A percentile compares a stretch with the other conserved stretches of the same genome.
These are phyloP conservation scores for Penicillium canariense DNA, from an alignment of 495 filamentous ascomycete genomes.

Conservation along the genomic window DNA sequence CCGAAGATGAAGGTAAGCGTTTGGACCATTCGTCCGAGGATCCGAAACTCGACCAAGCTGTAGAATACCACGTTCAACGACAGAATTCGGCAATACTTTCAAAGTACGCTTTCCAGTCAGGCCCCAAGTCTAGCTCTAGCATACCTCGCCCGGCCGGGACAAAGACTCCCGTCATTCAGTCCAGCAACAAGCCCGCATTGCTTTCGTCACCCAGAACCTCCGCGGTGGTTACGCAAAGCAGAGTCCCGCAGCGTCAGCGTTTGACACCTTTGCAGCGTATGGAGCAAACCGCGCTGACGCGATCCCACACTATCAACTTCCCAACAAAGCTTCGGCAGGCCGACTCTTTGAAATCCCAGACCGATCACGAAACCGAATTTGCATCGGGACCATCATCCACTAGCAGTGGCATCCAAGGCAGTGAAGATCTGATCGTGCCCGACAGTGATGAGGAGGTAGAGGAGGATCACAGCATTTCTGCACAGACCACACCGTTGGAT, in stretches of 20 bases:
- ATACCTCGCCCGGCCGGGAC: slow-evolving; percentile 2
- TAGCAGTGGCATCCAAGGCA: slow-evolving; percentile 47
- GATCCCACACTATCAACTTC: slow-evolving; percentile 40
- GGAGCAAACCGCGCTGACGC: slow-evolving; percentile 43
- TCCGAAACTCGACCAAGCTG: slow-evolving; percentile 29
- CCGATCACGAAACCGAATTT: slow-evolving; percentile 5
- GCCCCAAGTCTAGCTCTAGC: slow-evolving; percentile 4
- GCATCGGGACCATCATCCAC: slow-evolving; percentile 6
- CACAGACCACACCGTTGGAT: slow-evolving; percentile 34
- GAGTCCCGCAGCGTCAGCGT: slow-evolving; percentile 25
- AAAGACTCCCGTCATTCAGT: slow-evolving; percentile 15
- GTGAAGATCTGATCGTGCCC: slow-evolving; percentile 73
- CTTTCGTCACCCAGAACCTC: slow-evolving; percentile 12
- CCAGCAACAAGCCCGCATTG: slow-evolving; percentile 3
- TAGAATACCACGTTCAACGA: slow-evolving; percentile 36
- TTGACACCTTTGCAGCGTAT: slow-evolving; percentile 50
- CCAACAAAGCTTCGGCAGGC: slow-evolving; percentile 19
- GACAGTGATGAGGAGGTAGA: slow-evolving; percentile 65
- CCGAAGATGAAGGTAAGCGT: background rate
- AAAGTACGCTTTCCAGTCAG: slow-evolving; percentile 33
- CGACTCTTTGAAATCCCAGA: slow-evolving; percentile 6
- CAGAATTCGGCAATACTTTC: slow-evolving; percentile 39
- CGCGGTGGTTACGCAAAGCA: slow-evolving; percentile 7
- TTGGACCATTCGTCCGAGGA: slow-evolving; percentile 9
- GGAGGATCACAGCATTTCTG: slow-evolving; percentile 34